phyloP scores from a whole-genome alignment of 2,329 filamentous ascomycete genomes.

The Paecilomyces dactylethromorphus region DNA sequence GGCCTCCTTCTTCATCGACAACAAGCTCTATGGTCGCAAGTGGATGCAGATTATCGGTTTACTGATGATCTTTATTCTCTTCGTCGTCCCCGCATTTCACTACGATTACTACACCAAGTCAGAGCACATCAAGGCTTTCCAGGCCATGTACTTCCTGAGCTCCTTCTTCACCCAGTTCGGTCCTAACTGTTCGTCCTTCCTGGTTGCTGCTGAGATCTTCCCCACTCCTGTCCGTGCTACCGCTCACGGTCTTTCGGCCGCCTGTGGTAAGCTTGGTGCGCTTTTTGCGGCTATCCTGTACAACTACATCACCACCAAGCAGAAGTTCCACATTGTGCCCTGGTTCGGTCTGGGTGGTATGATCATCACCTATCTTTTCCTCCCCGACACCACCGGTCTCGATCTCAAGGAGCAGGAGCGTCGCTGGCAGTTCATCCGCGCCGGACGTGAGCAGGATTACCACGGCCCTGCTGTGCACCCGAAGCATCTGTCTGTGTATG shows the following conservation, averaged over 20 bases:
- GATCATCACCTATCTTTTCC: conserved; percentile 73
- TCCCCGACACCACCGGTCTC: conserved; percentile 94
- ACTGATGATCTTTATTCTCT: conserved; percentile 86
- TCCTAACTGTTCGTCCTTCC: conserved; percentile 92
- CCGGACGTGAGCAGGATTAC: conserved; percentile 72
- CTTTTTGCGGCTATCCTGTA: conserved; percentile 82
- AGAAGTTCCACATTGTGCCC: conserved; percentile 85
- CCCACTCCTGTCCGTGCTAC: conserved; percentile 88
- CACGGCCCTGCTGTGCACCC: conserved; percentile 90
- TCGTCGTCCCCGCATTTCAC: conserved; percentile 83
- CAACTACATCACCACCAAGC: conserved; percentile 84
- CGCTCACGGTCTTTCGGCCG: conserved; percentile 91
- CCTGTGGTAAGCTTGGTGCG: conserved; percentile 80
- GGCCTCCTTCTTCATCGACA: conserved; percentile 83
- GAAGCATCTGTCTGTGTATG: conserved; percentile 80
- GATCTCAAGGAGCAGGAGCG: conserved; percentile 97
- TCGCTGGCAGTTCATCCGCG: conserved; percentile 79
- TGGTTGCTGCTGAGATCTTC: conserved; percentile 94
- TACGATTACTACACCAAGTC: conserved; percentile 73
- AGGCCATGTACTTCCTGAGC: conserved; percentile 96
- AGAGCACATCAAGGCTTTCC: conserved; percentile 75
- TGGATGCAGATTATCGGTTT: conserved; percentile 96
- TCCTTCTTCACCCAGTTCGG: conserved; percentile 99
- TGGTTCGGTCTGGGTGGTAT: conserved; percentile 92
- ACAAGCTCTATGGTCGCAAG: conserved; percentile 94